These are phyloP conservation scores for Bauhinia variegata DNA, from an alignment of 306 rosid genomes.

Conservation along the genomic window DNA sequence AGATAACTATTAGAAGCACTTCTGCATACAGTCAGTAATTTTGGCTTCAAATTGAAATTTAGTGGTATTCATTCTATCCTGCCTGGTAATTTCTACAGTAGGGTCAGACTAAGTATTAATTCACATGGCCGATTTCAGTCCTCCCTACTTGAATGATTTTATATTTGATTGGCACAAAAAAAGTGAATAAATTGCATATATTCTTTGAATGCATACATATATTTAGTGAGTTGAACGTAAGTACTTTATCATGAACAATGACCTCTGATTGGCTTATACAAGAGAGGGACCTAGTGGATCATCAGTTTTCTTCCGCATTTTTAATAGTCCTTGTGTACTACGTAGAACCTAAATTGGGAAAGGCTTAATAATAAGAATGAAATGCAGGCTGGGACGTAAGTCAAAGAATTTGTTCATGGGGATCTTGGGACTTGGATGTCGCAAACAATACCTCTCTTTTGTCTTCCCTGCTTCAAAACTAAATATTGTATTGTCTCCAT, in stretches of 20 bases:
- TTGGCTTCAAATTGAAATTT: too few relatives aligned
- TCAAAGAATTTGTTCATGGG: constrained; percentile 94
- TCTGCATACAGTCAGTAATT: too few relatives aligned
- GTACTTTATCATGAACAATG: constrained; percentile 13
- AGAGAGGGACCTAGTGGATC: constrained; percentile 12
- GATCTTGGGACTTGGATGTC: constrained; percentile 92
- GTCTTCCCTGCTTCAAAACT: not conserved
- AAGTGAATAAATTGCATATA: not conserved
- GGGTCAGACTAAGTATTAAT: too few relatives aligned
- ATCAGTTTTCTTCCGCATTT: not conserved
- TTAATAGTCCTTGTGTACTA: too few relatives aligned
- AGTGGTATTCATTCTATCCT: too few relatives aligned
- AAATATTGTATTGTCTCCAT: too few relatives aligned
- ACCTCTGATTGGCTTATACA: constrained; percentile 1
- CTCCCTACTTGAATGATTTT: constrained; percentile 20
- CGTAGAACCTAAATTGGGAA: too few relatives aligned
- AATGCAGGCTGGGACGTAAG: constrained; percentile 90
- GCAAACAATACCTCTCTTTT: not conserved
- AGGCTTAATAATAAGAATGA: too few relatives aligned
- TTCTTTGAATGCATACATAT: not conserved
- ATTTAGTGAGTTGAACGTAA: constrained; percentile 9
- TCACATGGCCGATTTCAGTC: constrained; percentile 1
- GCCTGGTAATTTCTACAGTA: constrained; percentile 9
- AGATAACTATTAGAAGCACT: too few relatives aligned
- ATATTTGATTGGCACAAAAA: constrained; percentile 30